phyloP scores from a whole-genome alignment of 306 rosid genomes.

The Lotus japonicus region DNA sequence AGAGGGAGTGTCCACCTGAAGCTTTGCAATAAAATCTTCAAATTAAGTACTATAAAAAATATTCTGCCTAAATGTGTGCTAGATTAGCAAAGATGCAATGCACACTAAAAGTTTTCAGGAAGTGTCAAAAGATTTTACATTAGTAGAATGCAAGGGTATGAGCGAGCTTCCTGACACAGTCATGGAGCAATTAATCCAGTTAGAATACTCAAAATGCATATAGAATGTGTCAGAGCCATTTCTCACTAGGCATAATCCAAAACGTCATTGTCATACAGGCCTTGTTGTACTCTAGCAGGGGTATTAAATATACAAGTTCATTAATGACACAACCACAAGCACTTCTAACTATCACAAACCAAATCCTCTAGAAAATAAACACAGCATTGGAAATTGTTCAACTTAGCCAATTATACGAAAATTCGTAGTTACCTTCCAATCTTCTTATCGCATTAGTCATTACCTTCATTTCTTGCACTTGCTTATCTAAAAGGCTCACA shows the following conservation, averaged over 20 bases:
- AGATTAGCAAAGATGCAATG: neutral
- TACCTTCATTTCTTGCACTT: slow-evolving; percentile 78
- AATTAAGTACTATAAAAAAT: neutral
- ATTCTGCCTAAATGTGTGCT: neutral
- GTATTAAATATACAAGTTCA: neutral
- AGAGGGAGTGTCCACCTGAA: slow-evolving; percentile 30
- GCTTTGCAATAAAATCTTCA: slow-evolving; percentile 11
- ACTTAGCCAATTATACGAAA: neutral
- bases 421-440: slow-evolving; percentile 58
- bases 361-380: neutral
- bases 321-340: neutral
- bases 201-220: neutral
- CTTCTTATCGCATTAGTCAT: slow-evolving; percentile 56
- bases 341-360: neutral
- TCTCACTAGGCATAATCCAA: neutral
- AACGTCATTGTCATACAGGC: neutral
- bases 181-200: neutral
- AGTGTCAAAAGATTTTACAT: neutral
- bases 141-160: neutral
- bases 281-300: neutral
- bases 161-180: neutral
- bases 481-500: slow-evolving; percentile 43
- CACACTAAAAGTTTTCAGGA: neutral
- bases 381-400: neutral
- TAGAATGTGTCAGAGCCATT: neutral